Conservation (phyloP, 306 rosid species). For the Prunus persica region Prunus_persica_NCBIv2 NC_034011.1:6967501-6968000, state of each 20-base stretch:
- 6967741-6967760: background rate
- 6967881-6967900: constrained; percentile 94
- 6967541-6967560: constrained; percentile 20
- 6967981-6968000: constrained; percentile 98
- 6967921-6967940: constrained; percentile 97
- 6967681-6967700: constrained; percentile 93
- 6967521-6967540: constrained; percentile 12
- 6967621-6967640: constrained; percentile 81
- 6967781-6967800: no score
- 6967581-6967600: constrained; percentile 95
- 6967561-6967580: constrained; percentile 68
- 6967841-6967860: constrained; percentile 43
- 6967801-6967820: background rate
- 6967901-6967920: constrained; percentile 82
- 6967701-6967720: constrained; percentile 26
- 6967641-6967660: constrained; percentile 99
- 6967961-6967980: constrained; percentile 98
- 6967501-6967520: constrained; percentile 4
- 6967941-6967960: constrained; percentile 95
- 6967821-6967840: background rate
- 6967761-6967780: no score
- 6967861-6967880: constrained; percentile 97
- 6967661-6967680: constrained; percentile 81
- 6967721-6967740: constrained; percentile 14
- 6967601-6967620: constrained; percentile 90